Conservation (phyloP, 306 rosid genomes). For the Hippophae tibetana region DNA sequence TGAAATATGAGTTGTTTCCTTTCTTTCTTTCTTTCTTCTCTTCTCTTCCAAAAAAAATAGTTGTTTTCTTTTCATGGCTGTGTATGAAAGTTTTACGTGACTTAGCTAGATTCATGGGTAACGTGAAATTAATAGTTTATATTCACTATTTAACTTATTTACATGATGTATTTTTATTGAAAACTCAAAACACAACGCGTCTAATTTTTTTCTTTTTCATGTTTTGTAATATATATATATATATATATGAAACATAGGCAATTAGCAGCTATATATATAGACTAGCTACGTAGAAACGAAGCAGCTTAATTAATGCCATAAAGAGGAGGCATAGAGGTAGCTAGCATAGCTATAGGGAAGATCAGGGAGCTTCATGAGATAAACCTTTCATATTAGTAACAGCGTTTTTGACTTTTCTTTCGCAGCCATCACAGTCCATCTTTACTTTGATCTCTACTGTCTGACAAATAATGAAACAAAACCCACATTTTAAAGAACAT, state of each 20-base stretch:
- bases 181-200: no score
- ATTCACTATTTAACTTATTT: no score
- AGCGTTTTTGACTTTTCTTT: slow-evolving; percentile 65
- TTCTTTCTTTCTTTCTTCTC: not conserved
- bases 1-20: not conserved
- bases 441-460: slow-evolving; percentile 79
- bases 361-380: not conserved
- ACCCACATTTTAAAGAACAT: not conserved
- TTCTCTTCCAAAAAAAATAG: not conserved
- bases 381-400: slow-evolving; percentile 67
- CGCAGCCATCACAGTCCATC: slow-evolving; percentile 96
- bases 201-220: no score
- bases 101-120: no score
- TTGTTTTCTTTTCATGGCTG: no score
- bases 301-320: not conserved
- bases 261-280: no score
- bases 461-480: slow-evolving; percentile 20
- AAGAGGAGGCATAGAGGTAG: not conserved
- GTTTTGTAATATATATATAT: no score
- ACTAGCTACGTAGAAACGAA: no score
- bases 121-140: no score
- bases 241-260: no score
- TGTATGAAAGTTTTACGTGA: no score
- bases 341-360: not conserved
- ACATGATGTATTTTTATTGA: no score